Evolutionary conservation across 306 rosid genomes (phyloP).

Genomic region (Oxytropis ochrocephala): DNA sequence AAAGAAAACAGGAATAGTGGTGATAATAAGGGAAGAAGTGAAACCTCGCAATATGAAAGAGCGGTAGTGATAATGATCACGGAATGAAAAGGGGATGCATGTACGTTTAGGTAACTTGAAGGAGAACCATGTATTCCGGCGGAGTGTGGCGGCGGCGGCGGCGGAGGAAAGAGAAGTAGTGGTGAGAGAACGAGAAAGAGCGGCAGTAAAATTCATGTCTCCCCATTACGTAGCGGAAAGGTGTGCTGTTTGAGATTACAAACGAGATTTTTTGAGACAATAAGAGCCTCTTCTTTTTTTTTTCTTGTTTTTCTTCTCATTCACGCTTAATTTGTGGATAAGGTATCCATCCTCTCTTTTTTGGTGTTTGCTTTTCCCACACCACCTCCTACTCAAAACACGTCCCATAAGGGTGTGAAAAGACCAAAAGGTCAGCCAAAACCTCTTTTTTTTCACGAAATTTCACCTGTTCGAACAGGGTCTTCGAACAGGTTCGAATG

Average conservation of each 20-base stretch:
- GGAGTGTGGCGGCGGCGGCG: constrained; percentile 12
- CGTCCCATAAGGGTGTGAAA: too few relatives aligned
- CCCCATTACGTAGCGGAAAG: constrained; percentile 39
- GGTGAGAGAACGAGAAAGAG: constrained; percentile 48
- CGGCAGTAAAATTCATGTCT: constrained; percentile 65
- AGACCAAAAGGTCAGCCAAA: too few relatives aligned
- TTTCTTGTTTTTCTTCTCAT: not conserved
- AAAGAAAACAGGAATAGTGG: not conserved
- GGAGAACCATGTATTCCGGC: constrained; percentile 15
- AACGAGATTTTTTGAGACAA: constrained; percentile 20
- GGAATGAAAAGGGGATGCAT: constrained; percentile 17
- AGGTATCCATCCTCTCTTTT: constrained; percentile 28
- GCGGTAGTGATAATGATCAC: constrained; percentile 12
- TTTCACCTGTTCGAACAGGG: too few relatives aligned
- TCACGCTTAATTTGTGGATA: constrained; percentile 16
- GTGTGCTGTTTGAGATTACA: constrained; percentile 27
- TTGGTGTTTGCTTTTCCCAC: too few relatives aligned
- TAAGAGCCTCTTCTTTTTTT: constrained; percentile 29
- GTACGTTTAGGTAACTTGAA: not conserved
- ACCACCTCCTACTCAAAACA: too few relatives aligned
- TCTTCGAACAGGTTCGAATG: too few relatives aligned
- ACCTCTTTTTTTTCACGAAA: too few relatives aligned
- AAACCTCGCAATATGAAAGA: constrained; percentile 50
- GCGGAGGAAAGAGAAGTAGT: constrained; percentile 20
- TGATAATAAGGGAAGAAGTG: not conserved